phyloP scores from a whole-genome alignment of 2,329 filamentous ascomycete species.

The Neocucurbitaria cava region DNA sequence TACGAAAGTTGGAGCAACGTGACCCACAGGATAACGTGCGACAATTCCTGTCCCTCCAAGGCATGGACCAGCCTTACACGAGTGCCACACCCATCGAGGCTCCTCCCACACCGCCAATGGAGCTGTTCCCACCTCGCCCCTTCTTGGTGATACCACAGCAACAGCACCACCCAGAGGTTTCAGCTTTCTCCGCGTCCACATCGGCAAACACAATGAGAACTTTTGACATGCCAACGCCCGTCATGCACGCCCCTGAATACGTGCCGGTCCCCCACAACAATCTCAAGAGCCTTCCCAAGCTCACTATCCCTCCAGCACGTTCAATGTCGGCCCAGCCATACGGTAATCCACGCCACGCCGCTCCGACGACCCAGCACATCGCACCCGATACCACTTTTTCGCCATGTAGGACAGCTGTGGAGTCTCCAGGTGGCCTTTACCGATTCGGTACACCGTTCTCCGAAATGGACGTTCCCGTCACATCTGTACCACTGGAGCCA shows the following conservation, averaged over 20 bases:
- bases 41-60: slow-evolving; percentile 89
- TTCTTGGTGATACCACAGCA: slow-evolving; percentile 40
- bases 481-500: slow-evolving; percentile 72
- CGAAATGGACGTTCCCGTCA: slow-evolving; percentile 87
- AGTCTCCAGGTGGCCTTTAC: slow-evolving; percentile 69
- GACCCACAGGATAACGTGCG: slow-evolving; percentile 93
- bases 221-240: slow-evolving; percentile 34
- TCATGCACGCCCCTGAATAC: slow-evolving; percentile 48
- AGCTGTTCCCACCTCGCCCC: slow-evolving; percentile 49
- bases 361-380: slow-evolving; percentile 31
- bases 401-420: slow-evolving; percentile 52
- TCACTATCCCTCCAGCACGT: slow-evolving; percentile 60
- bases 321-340: slow-evolving; percentile 45
- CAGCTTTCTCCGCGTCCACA: slow-evolving; percentile 46
- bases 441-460: slow-evolving; percentile 87
- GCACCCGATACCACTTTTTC: slow-evolving; percentile 52
- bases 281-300: slow-evolving; percentile 62
- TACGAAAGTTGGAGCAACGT: slow-evolving; percentile 72
- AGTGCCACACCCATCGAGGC: slow-evolving; percentile 70
- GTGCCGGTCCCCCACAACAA: slow-evolving; percentile 58
- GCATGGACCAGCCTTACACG: slow-evolving; percentile 66
- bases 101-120: slow-evolving; percentile 47
- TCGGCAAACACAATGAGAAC: slow-evolving; percentile 42
- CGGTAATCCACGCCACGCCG: slow-evolving; percentile 33
- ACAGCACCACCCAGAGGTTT: slow-evolving; percentile 35